Evolutionary conservation across 2,329 filamentous ascomycete genomes (phyloP).

Genomic region (Lachnellula cervina): DNA sequence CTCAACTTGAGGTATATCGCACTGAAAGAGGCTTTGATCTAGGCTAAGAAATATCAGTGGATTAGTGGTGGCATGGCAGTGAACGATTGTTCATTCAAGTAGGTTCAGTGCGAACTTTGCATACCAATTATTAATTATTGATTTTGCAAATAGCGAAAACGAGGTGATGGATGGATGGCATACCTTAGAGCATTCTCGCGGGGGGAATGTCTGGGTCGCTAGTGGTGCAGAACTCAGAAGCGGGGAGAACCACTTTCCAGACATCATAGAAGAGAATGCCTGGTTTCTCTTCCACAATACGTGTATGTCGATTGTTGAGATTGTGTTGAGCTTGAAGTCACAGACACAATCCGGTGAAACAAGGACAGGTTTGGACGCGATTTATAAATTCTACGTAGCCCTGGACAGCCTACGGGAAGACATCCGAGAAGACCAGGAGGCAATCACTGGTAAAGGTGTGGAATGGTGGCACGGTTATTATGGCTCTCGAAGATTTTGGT

Average conservation of each 20-base stretch:
- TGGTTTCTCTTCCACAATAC: slow-evolving; percentile 5
- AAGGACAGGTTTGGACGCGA: not conserved
- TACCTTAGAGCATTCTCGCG: no score
- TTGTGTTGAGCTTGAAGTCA: not conserved
- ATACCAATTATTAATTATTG: no score
- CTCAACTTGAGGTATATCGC: not conserved
- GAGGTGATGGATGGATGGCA: no score
- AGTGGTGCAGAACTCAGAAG: no score
- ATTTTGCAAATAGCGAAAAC: no score
- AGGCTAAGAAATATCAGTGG: not conserved
- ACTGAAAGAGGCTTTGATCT: not conserved
- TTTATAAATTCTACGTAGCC: not conserved
- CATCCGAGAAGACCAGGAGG: slow-evolving; percentile 1
- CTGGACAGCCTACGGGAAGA: not conserved
- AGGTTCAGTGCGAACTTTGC: not conserved
- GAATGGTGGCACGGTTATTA: slow-evolving; percentile 11
- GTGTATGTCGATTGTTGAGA: slow-evolving; percentile 5
- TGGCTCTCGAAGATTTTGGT: slow-evolving; percentile 8
- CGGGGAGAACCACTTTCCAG: not conserved
- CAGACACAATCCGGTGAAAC: not conserved
- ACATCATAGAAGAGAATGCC: not conserved
- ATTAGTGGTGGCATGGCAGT: not conserved
- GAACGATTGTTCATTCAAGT: slow-evolving; percentile 1
- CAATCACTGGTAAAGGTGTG: slow-evolving; percentile 2
- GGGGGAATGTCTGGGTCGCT: no score